Base-by-base conservation (phyloP, 768 basidiomycete genomes). In the Rhizopogon rudus region DNA sequence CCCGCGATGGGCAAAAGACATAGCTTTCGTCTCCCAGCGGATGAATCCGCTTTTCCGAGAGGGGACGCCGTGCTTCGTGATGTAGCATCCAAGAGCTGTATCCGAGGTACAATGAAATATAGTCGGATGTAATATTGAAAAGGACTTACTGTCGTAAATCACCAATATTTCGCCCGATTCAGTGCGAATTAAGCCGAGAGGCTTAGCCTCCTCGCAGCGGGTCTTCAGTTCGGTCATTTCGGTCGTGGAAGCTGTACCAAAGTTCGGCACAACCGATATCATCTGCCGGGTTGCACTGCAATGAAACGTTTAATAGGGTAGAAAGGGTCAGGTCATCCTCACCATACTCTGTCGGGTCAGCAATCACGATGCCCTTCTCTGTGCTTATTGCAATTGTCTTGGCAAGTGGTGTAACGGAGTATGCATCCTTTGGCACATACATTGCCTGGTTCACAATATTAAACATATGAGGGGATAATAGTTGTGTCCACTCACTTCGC, bases 401-500 rank as follows among this genome's bases (percentile, higher is more conserved):
- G 5, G 72, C 70, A 37, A 93, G 66, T 13, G 82, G 72, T 4
- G 77, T 80, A 28, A 91, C 72, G 52, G 83, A 78, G 53, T 79
- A 77, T 0, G 83, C 82, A 54, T 91, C 88, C 63, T 82, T 86
- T 0, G 91, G 86, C 46, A 92, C 77, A 59, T 82, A 86, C 10
- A 85, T 79, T 2, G 82, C 70, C 89, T 92, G 59, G 2, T 53
- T 40, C 16, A 16, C 13, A 49, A 45, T 28, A 35, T 25, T 62
- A 43, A 50, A 40, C n/a, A 37, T n/a, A 54, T 40, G 29, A 37
- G 52, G 31, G 53, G 28, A 50, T 12, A 56, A 40, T 20, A 31
- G 3, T 31, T 31, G 7, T 7, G 7, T 31, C 29, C 29, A 31
- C 29, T 31, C 29, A 31, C 29, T 31, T 31, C 29, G 7, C 29